A percentile compares a stretch with the other conserved stretches of the same genome.
These are phyloP conservation scores for Penicillium sp. DNA, from an alignment of 2,329 filamentous ascomycete genomes.

Conservation along the genomic window DNA sequence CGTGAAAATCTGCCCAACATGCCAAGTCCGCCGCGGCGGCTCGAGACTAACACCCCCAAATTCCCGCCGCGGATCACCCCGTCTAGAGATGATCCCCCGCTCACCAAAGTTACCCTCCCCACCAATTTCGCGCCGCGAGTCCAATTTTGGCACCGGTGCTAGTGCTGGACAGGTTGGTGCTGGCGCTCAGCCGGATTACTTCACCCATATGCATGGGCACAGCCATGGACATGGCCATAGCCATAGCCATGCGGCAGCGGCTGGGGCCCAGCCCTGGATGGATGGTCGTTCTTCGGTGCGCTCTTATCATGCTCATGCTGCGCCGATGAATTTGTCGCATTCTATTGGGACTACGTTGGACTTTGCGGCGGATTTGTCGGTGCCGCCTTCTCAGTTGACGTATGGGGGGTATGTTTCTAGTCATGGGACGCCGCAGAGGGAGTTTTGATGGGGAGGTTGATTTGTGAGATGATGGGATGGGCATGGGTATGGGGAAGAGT, in stretches of 20 bases:
- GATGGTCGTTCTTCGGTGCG: too few relatives aligned
- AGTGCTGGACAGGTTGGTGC: constrained; percentile 32
- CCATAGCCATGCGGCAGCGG: constrained; percentile 33
- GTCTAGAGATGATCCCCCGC: constrained; percentile 35
- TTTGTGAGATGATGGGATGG: background rate
- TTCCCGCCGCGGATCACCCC: constrained; percentile 45
- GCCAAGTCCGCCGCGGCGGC: constrained; percentile 51
- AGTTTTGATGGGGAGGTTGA: constrained; percentile 32
- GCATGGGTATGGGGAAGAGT: background rate
- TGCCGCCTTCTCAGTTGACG: constrained; percentile 33
- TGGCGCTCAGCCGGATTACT: constrained; percentile 33
- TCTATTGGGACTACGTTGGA: constrained; percentile 35
- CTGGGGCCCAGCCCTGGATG: too few relatives aligned
- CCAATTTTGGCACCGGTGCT: constrained; percentile 33
- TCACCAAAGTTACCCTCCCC: constrained; percentile 44
- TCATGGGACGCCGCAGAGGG: constrained; percentile 33
- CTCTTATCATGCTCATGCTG: constrained; percentile 29
- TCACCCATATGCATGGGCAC: constrained; percentile 32
- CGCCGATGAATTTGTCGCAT: constrained; percentile 28
- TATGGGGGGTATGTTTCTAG: constrained; percentile 34
- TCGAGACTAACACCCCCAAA: constrained; percentile 46
- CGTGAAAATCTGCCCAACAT: constrained; percentile 56
- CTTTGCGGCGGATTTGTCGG: constrained; percentile 33
- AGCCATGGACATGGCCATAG: constrained; percentile 31
- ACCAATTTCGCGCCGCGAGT: constrained; percentile 41